Conservation (phyloP, 495 filamentous ascomycete species). For the Pseudevernia furfuracea region DNA sequence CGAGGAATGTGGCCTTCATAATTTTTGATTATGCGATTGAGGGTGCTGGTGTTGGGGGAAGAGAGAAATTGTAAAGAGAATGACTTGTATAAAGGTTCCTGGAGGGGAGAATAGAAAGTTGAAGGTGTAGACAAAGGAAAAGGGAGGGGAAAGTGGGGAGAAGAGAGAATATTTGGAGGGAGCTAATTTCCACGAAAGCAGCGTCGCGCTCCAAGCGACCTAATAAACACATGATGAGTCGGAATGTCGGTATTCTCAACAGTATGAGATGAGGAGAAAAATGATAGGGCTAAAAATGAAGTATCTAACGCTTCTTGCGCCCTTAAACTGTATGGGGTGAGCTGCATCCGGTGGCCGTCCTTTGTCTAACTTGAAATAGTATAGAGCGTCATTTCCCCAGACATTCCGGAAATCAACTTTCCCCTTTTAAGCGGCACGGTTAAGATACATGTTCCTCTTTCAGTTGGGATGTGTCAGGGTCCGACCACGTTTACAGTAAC, state of each 20-base stretch:
- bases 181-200: constrained; percentile 3
- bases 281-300: not conserved
- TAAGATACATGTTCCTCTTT: not conserved
- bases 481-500: not conserved
- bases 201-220: not conserved
- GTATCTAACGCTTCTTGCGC: not conserved
- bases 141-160: not conserved
- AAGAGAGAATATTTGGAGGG: not conserved
- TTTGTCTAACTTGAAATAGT: not conserved
- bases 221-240: constrained; percentile 4
- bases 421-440: not conserved
- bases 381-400: not conserved
- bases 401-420: not conserved
- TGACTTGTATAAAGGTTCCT: not conserved
- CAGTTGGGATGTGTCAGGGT: not conserved
- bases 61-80: not conserved
- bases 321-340: not conserved
- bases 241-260: not conserved
- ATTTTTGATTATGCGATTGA: constrained; percentile 5
- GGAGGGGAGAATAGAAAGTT: not conserved
- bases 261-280: not conserved
- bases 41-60: constrained; percentile 1
- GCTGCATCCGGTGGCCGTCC: not conserved
- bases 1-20: constrained; percentile 21
- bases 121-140: constrained; percentile 5